Conservation (phyloP, 208 protist species). For the Crithidia mellificae region DNA sequence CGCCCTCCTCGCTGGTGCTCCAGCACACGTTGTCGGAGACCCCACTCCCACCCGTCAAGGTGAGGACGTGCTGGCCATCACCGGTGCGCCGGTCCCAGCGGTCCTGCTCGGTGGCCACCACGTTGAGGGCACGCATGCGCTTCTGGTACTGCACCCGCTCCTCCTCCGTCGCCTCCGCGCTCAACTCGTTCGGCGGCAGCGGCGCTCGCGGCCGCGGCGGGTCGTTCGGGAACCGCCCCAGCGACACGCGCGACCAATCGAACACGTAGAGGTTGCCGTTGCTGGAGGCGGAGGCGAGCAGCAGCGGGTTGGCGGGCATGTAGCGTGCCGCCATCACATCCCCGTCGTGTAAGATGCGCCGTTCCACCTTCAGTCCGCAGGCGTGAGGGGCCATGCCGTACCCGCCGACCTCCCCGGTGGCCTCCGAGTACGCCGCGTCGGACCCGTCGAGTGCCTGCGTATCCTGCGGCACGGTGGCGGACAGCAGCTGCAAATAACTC, state of each 20-base stretch:
- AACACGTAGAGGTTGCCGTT: conserved; percentile 87
- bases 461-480: conserved; percentile 58
- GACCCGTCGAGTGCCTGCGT: conserved; percentile 46
- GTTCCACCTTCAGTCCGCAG: conserved; percentile 70
- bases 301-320: conserved; percentile 85
- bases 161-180: conserved; percentile 67
- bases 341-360: conserved; percentile 85
- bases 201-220: conserved; percentile 81
- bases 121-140: conserved; percentile 75
- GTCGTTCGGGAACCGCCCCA: conserved; percentile 89
- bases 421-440: conserved; percentile 66
- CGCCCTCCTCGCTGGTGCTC: conserved; percentile 64
- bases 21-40: conserved; percentile 76
- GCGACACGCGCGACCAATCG: conserved; percentile 87
- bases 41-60: conserved; percentile 54
- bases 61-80: conserved; percentile 85
- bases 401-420: conserved; percentile 89
- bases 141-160: conserved; percentile 76
- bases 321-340: conserved; percentile 83
- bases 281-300: conserved; percentile 76
- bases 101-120: conserved; percentile 77
- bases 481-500: conserved; percentile 81
- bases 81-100: conserved; percentile 79
- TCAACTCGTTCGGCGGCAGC: conserved; percentile 88
- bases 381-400: conserved; percentile 82